Evolutionary conservation across 2,329 filamentous ascomycete genomes (phyloP).

Genomic region (Monosporascus cannonballus): DNA sequence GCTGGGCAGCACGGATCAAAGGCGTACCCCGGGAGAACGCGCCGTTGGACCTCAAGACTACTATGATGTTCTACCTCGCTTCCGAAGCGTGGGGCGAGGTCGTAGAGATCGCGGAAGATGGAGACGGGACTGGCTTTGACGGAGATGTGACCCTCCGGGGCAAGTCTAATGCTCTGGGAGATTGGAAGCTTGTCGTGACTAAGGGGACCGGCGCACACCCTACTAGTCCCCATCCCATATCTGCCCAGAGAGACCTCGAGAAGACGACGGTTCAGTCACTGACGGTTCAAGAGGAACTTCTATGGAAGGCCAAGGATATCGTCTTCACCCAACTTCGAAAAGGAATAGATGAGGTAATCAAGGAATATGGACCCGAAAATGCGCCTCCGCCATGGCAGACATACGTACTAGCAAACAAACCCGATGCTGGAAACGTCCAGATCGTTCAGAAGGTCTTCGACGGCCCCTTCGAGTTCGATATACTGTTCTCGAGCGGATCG

Average conservation of each 20-base stretch:
- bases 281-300: slow-evolving; percentile 56
- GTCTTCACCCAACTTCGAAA: slow-evolving; percentile 49
- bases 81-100: slow-evolving; percentile 67
- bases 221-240: slow-evolving; percentile 59
- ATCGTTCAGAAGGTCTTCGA: slow-evolving; percentile 88
- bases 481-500: slow-evolving; percentile 80
- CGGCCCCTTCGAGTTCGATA: slow-evolving; percentile 86
- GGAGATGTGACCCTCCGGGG: slow-evolving; percentile 66
- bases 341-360: slow-evolving; percentile 42
- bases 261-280: slow-evolving; percentile 70
- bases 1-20: slow-evolving; percentile 85
- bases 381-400: slow-evolving; percentile 79
- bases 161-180: slow-evolving; percentile 63
- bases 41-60: slow-evolving; percentile 61
- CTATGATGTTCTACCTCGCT: slow-evolving; percentile 74
- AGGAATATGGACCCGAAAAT: slow-evolving; percentile 48
- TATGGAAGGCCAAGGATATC: slow-evolving; percentile 79
- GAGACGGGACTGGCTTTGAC: slow-evolving; percentile 42
- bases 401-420: slow-evolving; percentile 69
- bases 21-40: slow-evolving; percentile 70
- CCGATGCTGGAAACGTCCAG: slow-evolving; percentile 72
- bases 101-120: slow-evolving; percentile 52
- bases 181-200: slow-evolving; percentile 74
- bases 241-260: slow-evolving; percentile 64
- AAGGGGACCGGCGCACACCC: slow-evolving; percentile 59